Conservation (phyloP, 257 asterid species). For the Solanum etuberosum region DNA sequence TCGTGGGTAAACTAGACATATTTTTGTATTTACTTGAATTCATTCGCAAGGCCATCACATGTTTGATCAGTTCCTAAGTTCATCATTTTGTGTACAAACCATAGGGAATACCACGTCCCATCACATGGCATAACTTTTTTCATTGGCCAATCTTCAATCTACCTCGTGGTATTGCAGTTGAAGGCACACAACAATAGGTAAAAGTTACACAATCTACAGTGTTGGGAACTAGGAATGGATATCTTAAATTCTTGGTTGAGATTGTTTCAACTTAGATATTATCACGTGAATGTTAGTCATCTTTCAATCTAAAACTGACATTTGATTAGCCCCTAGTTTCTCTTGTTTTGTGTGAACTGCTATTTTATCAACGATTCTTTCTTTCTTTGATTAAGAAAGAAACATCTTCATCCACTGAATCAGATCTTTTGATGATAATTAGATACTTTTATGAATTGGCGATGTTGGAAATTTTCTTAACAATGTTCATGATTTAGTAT, state of each 20-base stretch:
- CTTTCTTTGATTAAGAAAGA: too few species aligned
- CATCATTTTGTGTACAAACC: not conserved
- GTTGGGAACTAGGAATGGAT: not conserved
- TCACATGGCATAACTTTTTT: not conserved
- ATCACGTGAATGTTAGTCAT: not conserved
- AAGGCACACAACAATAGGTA: not conserved
- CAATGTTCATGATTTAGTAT: not conserved
- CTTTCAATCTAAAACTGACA: not conserved
- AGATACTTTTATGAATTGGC: not conserved
- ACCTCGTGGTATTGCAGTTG: not conserved
- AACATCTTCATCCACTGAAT: fast-evolving
- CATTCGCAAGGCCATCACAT: not conserved
- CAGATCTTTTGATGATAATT: too few species aligned
- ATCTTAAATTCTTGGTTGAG: not conserved
- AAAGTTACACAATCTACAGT: not conserved
- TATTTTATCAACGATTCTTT: not conserved
- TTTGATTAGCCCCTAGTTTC: not conserved
- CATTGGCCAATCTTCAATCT: not conserved
- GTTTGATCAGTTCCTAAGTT: not conserved
- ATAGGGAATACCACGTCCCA: not conserved
- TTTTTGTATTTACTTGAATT: not conserved
- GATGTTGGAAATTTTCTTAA: not conserved
- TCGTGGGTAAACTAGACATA: not conserved
- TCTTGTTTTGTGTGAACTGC: not conserved
- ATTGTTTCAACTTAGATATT: not conserved